These are phyloP conservation scores for Protomyces pachydermus DNA, from an alignment of 1,139 yeast genomes.

Conservation along the genomic window DNA sequence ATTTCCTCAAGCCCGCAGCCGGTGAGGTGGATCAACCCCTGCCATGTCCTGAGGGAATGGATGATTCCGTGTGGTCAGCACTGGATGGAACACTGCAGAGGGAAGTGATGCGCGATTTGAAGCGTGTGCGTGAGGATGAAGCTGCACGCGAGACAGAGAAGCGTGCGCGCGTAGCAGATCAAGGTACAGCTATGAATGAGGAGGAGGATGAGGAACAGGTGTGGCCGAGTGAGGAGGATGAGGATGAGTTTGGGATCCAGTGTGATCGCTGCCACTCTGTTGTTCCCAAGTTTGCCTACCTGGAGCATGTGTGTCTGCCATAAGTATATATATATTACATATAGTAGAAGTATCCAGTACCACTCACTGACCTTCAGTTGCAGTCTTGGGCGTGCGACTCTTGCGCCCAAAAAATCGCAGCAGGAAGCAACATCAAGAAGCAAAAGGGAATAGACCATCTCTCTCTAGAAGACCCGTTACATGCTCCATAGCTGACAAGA, in stretches of 20 bases:
- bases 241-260: conserved; percentile 2
- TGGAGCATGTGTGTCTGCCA: conserved; percentile 12
- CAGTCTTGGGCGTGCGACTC: background rate
- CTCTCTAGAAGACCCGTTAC: background rate
- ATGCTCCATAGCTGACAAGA: background rate
- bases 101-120: conserved; percentile 1
- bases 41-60: conserved; percentile 14
- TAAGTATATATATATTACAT: background rate
- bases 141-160: background rate
- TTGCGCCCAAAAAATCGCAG: background rate
- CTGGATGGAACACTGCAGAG: conserved; percentile 2
- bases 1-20: background rate
- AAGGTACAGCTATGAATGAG: background rate
- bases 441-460: background rate
- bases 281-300: conserved; percentile 14
- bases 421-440: background rate
- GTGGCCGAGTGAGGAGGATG: conserved; percentile 8
- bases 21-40: background rate
- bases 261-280: conserved; percentile 17
- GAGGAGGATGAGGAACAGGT: background rate
- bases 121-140: background rate
- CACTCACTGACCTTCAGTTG: no score
- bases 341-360: background rate
- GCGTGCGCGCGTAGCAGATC: background rate
- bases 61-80: conserved; percentile 5